These are phyloP conservation scores for Candida montana DNA, from an alignment of 805 yeast species.

Conservation along the genomic window DNA sequence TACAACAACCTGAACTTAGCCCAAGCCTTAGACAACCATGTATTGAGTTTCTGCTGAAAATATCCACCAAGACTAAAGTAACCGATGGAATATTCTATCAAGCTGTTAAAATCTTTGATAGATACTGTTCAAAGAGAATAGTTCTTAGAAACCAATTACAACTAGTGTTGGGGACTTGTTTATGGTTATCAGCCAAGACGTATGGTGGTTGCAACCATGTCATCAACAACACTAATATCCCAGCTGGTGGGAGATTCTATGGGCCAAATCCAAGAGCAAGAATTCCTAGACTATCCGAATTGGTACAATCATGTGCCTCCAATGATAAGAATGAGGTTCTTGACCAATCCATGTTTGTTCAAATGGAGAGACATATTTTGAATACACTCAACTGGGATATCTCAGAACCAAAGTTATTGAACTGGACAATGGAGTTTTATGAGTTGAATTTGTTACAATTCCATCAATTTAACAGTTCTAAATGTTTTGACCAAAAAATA, in stretches of 20 bases:
- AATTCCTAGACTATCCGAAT: constrained; percentile 68
- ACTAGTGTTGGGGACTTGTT: constrained; percentile 82
- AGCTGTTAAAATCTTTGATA: constrained; percentile 74
- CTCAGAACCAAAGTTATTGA: constrained; percentile 53
- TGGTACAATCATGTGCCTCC: constrained; percentile 66
- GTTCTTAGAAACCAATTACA: constrained; percentile 85
- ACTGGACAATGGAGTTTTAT: constrained; percentile 39
- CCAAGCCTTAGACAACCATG: constrained; percentile 68
- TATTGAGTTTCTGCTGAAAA: constrained; percentile 75
- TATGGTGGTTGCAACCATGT: constrained; percentile 71
- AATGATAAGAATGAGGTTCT: constrained; percentile 47
- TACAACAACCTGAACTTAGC: constrained; percentile 82
- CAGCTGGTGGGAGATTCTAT: constrained; percentile 53
- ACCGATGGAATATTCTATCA: constrained; percentile 63
- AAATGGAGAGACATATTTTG: constrained; percentile 77
- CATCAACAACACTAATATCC: constrained; percentile 42
- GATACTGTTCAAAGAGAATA: constrained; percentile 84
- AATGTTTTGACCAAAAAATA: constrained; percentile 21
- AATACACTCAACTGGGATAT: constrained; percentile 70
- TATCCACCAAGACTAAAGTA: constrained; percentile 57
- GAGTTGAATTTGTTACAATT: constrained; percentile 39
- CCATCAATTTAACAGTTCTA: constrained; percentile 25
- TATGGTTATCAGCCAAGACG: constrained; percentile 90
- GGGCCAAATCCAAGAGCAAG: constrained; percentile 73
- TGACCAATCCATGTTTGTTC: constrained; percentile 70